Percentiles rank a stretch among this genome's conserved stretches.
Evolutionary conservation across 805 yeast species (phyloP).

Genomic region (Cyberlindnera xylosilytica): DNA sequence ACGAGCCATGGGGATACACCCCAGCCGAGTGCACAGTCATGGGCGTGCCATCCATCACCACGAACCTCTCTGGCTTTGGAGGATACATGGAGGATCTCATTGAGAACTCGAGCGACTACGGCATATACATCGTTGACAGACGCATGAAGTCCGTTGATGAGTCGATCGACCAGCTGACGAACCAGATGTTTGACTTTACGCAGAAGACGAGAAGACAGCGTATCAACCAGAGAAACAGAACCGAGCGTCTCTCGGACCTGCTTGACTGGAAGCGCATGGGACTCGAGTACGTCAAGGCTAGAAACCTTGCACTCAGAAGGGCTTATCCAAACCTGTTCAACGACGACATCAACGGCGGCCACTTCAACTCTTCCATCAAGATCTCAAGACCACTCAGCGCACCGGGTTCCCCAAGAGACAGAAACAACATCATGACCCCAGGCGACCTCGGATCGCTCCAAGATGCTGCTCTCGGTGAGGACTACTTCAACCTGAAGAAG

Average conservation of each 20-base stretch:
- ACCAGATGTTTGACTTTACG: constrained; percentile 86
- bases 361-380: constrained; percentile 53
- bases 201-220: constrained; percentile 92
- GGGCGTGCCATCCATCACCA: constrained; percentile 98
- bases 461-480: constrained; percentile 81
- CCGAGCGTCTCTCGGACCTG: constrained; percentile 88
- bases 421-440: constrained; percentile 84
- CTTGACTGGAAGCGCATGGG: constrained; percentile 99
- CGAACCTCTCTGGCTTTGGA: constrained; percentile 94
- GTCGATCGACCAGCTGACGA: constrained; percentile 83
- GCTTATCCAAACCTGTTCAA: constrained; percentile 88
- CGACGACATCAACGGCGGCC: constrained; percentile 20
- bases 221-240: constrained; percentile 95
- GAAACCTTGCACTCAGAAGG: constrained; percentile 85
- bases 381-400: constrained; percentile 89
- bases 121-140: constrained; percentile 95
- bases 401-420: constrained; percentile 93
- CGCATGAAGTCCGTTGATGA: constrained; percentile 91
- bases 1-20: constrained; percentile 99
- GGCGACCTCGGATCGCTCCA: constrained; percentile 97
- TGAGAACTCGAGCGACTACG: constrained; percentile 91
- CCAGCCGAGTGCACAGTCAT: constrained; percentile 99
- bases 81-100: constrained; percentile 98
- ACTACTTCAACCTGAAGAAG: constrained; percentile 56
- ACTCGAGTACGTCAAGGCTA: constrained; percentile 89